phyloP scores from a whole-genome alignment of 1,284 basidiomycete genomes.

The Takashimella tepidaria region DNA sequence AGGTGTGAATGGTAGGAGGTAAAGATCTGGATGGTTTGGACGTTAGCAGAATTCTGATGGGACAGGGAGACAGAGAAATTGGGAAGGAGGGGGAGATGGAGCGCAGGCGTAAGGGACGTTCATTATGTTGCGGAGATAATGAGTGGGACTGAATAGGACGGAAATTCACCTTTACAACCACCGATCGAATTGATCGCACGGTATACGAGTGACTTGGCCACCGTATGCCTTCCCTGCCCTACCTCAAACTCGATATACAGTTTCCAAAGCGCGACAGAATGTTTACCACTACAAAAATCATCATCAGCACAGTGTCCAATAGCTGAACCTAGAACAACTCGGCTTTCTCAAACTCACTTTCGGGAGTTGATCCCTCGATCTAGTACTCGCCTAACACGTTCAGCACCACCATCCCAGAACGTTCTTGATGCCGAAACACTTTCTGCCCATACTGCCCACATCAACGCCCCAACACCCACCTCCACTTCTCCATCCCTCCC shows the following conservation, averaged over 20 bases:
- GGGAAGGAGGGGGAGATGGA: neutral
- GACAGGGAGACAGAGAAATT: neutral
- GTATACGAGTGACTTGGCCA: constrained; percentile 72
- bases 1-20: constrained; percentile 75
- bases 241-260: constrained; percentile 80
- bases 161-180: constrained; percentile 39
- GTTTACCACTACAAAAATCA: constrained; percentile 19
- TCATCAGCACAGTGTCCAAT: too few species aligned
- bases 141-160: neutral
- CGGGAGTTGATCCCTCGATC: constrained; percentile 34
- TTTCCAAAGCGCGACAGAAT: constrained; percentile 58
- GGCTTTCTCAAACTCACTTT: constrained; percentile 19
- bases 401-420: constrained; percentile 42
- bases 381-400: constrained; percentile 39
- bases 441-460: constrained; percentile 47
- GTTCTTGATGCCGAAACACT: constrained; percentile 22
- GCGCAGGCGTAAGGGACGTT: too few species aligned
- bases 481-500: constrained; percentile 22
- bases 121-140: neutral
- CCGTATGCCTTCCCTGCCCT: constrained; percentile 55
- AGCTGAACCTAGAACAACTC: neutral
- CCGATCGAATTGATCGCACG: constrained; percentile 64
- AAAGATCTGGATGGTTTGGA: constrained; percentile 58
- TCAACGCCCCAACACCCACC: constrained; percentile 23
- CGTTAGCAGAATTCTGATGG: neutral